Evolutionary conservation across 306 rosid species (phyloP).

Genomic region (Acacia acuminata): DNA sequence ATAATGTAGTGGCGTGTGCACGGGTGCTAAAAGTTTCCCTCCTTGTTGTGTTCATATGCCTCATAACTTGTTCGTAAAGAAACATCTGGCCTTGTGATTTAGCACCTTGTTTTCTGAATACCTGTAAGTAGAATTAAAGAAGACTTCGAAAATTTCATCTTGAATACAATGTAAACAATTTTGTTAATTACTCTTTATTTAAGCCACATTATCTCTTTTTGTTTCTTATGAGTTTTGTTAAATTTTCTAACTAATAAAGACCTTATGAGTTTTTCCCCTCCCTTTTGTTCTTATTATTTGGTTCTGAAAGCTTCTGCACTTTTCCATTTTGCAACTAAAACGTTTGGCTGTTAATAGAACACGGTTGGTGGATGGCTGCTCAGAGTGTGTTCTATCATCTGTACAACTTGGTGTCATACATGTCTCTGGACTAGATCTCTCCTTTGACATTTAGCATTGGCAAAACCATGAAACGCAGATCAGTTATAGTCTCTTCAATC

Average conservation of each 20-base stretch:
- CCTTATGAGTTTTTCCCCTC: background rate
- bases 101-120: background rate
- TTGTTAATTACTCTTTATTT: background rate
- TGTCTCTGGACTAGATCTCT: constrained; percentile 96
- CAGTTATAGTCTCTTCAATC: constrained; percentile 92
- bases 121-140: background rate
- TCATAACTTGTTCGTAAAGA: background rate
- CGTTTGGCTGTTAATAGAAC: constrained; percentile 18
- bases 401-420: constrained; percentile 95
- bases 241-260: background rate
- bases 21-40: background rate
- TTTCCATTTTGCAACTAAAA: constrained; percentile 18
- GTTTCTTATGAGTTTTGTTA: background rate
- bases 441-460: constrained; percentile 96
- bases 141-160: background rate
- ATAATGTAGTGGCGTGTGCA: background rate
- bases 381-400: constrained; percentile 96
- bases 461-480: constrained; percentile 98
- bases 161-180: background rate
- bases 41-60: background rate
- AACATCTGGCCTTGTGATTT: background rate
- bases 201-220: background rate
- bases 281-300: constrained; percentile 22
- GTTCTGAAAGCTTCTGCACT: background rate
- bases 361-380: constrained; percentile 88